These are phyloP conservation scores for Pyracantha coccinea DNA, from an alignment of 331 rosid genomes.

Conservation along the genomic window DNA sequence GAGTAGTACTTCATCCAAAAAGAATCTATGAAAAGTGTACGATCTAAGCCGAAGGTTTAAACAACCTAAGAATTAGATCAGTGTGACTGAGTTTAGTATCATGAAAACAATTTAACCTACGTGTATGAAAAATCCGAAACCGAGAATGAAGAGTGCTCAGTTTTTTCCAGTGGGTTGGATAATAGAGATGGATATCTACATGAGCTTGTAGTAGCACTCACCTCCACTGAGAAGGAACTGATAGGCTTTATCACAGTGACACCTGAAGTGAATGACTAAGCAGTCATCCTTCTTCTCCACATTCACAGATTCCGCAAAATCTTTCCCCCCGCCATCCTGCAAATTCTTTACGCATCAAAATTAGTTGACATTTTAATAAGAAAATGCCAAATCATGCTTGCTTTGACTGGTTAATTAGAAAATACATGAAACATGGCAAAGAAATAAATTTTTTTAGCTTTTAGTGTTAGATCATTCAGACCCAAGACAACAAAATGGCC, in stretches of 20 bases:
- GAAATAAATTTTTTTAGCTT: background rate
- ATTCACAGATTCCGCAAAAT: slow-evolving; percentile 45
- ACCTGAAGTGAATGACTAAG: slow-evolving; percentile 41
- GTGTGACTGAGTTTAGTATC: background rate
- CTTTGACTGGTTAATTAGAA: background rate
- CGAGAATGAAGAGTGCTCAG: background rate
- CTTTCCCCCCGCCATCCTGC: slow-evolving; percentile 24
- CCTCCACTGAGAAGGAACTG: slow-evolving; percentile 54
- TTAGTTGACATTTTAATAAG: background rate
- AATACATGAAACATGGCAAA: background rate
- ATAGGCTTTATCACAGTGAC: slow-evolving; percentile 60
- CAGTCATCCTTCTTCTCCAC: slow-evolving; percentile 61
- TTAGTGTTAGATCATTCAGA: background rate
- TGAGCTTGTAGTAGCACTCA: slow-evolving; percentile 64
- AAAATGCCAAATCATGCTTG: background rate
- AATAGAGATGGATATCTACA: slow-evolving; percentile 12
- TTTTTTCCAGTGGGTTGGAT: background rate
- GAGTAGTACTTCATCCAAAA: slow-evolving; percentile 1
- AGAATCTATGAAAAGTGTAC: background rate
- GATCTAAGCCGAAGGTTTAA: background rate
- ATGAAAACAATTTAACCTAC: background rate
- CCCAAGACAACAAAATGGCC: background rate
- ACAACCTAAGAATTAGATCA: background rate
- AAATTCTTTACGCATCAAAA: background rate
- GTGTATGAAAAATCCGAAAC: background rate